Evolutionary conservation across 768 basidiomycete species (phyloP), one percentile per base, ranked within the genome.

Genomic region (Mycena pura): DNA sequence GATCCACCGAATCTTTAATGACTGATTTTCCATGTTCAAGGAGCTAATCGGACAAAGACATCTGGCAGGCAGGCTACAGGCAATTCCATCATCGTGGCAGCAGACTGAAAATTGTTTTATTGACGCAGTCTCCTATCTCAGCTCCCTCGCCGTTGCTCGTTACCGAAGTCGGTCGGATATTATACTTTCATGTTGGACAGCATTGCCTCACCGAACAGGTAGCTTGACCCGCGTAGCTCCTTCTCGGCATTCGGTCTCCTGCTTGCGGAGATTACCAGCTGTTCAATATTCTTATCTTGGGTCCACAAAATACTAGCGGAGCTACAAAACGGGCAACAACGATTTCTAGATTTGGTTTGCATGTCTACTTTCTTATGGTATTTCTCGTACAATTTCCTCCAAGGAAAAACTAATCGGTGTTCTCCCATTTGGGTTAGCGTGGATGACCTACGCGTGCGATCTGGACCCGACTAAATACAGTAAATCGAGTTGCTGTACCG

Each of bases 1-100:
- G 64, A 62, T 65, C 55, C 58, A 55, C 38, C 49, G 48, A 36
- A 49, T 58, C 54, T 50, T 39, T 36, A 47, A 61, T 47, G 63
- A 54, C 51, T 62, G 56, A 43, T 39, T 59, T 57, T 62, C 58
- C 49, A 41, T 54, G 29, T 49, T 32, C 39, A 22, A 47, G 32
- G 22, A 32, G 43, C 41, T 52, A 62, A 57, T 57, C 46, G 10
- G 40, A 62, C 39, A 25, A 49, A 56, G 57, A 59, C 63, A 28
- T 64, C 44, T 64, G 63, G 63, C 63, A 64, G 63, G 51, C 59
- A 58, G 64, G 27, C 27, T 47, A 38, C 47, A 57, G 45, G 29
- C 46, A 41, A 34, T 47, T 48, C 29, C 28, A 27, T 34, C 38
- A 41, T 28, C 45, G 43, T 57, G 61, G 54, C 48, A 36, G 14